Evolutionary conservation across 768 basidiomycete genomes (phyloP).

Genomic region (Austroboletus eburneus): DNA sequence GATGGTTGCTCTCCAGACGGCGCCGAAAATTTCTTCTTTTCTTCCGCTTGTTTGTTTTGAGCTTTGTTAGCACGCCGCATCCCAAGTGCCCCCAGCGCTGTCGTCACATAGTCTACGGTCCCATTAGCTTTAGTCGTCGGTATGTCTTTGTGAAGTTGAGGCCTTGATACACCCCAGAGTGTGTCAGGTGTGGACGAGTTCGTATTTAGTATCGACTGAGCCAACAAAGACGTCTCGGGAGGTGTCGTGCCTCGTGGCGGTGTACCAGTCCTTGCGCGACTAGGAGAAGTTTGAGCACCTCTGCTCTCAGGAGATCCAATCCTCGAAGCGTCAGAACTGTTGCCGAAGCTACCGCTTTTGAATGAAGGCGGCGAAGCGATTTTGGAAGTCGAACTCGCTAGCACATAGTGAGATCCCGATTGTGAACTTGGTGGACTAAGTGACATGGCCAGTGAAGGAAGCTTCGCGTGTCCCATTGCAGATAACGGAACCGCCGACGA

Average conservation of each 20-base stretch:
- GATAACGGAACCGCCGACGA: constrained; percentile 6
- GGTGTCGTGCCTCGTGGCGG: constrained; percentile 5
- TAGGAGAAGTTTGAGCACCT: constrained; percentile 6
- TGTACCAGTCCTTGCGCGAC: background rate
- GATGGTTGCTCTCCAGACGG: constrained; percentile 17
- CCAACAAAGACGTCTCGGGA: constrained; percentile 5
- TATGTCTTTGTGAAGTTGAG: constrained; percentile 11
- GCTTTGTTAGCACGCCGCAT: constrained; percentile 27
- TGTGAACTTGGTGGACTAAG: constrained; percentile 13
- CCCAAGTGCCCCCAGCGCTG: constrained; percentile 26
- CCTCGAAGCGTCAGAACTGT: constrained; percentile 12
- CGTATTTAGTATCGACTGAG: constrained; percentile 14
- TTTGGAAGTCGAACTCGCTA: constrained; percentile 6
- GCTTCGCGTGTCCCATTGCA: constrained; percentile 3
- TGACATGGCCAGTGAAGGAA: constrained; percentile 13
- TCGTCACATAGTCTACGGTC: constrained; percentile 12
- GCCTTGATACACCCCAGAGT: constrained; percentile 15
- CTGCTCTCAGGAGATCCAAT: constrained; percentile 17
- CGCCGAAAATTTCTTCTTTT: constrained; percentile 15
- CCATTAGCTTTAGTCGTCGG: constrained; percentile 16
- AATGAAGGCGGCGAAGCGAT: constrained; percentile 8
- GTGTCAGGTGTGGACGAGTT: constrained; percentile 7
- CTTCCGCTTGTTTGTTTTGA: constrained; percentile 21
- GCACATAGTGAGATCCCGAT: constrained; percentile 7
- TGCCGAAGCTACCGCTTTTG: background rate